phyloP scores from a whole-genome alignment of 1,139 yeast genomes.

The Hyphopichia burtonii region DNA sequence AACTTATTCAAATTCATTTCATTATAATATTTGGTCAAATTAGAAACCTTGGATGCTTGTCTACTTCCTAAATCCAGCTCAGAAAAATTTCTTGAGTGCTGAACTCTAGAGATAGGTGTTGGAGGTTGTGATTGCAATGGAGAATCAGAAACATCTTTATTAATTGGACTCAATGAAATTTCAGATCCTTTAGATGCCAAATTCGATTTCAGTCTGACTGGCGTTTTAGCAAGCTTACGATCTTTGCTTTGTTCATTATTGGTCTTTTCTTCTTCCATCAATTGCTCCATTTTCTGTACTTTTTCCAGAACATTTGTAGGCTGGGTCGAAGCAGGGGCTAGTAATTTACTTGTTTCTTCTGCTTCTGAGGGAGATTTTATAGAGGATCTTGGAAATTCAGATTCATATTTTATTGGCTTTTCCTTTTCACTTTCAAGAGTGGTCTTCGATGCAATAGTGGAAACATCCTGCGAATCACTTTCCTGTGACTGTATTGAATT shows the following conservation, averaged over 20 bases:
- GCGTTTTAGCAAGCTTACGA: neutral
- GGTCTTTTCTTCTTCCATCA: constrained; percentile 6
- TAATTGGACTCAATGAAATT: neutral
- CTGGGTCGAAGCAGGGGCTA: neutral
- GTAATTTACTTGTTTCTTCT: neutral
- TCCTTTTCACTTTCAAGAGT: neutral
- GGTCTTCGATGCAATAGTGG: neutral
- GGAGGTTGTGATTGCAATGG: neutral
- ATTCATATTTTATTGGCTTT: too few species aligned
- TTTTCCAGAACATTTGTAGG: constrained; percentile 21
- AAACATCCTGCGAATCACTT: neutral
- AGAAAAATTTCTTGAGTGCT: neutral
- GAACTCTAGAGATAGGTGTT: neutral
- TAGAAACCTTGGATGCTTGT: constrained; percentile 46
- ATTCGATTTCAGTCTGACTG: neutral
- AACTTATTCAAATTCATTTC: constrained; percentile 78
- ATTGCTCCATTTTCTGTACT: constrained; percentile 27
- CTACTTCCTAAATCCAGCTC: neutral
- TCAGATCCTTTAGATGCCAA: constrained; percentile 10
- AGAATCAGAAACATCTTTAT: neutral
- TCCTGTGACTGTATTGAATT: neutral
- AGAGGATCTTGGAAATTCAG: too few species aligned
- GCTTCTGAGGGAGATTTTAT: constrained; percentile 12
- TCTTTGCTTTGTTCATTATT: constrained; percentile 2
- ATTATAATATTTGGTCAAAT: constrained; percentile 67